phyloP scores from a whole-genome alignment of 2,329 filamentous ascomycete species.

The Ilyonectria mors-panacis region DNA sequence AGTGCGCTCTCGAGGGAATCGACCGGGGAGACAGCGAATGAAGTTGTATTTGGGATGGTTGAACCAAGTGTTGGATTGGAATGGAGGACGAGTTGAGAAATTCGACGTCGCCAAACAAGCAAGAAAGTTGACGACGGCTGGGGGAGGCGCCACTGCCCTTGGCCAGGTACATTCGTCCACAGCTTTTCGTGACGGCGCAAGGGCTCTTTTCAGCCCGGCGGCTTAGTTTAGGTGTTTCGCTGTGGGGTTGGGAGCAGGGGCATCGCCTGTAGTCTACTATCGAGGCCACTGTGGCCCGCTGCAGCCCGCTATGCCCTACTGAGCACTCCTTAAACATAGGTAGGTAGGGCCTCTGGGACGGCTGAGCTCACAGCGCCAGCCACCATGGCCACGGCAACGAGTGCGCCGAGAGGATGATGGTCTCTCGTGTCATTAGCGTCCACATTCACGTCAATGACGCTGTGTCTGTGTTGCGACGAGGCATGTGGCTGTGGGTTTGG shows the following conservation, averaged over 20 bases:
- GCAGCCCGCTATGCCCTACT: conserved; percentile 5
- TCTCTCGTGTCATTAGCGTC: neutral
- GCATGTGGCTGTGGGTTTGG: neutral
- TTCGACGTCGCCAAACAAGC: conserved; percentile 2
- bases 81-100: neutral
- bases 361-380: neutral
- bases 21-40: neutral
- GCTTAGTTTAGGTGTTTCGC: neutral
- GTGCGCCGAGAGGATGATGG: neutral
- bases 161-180: neutral
- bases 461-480: neutral
- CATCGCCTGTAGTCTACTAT: neutral
- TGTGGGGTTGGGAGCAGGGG: neutral
- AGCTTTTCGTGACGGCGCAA: conserved; percentile 6
- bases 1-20: neutral
- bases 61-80: conserved; percentile 1
- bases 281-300: neutral
- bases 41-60: neutral
- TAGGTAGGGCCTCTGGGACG: neutral
- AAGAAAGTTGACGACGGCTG: conserved; percentile 12
- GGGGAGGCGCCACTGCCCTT: conserved; percentile 21
- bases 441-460: conserved; percentile 1
- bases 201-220: neutral
- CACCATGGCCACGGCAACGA: neutral
- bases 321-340: neutral